These are phyloP conservation scores for Malus domestica DNA, from an alignment of 306 rosid species.

Conservation along the genomic window DNA sequence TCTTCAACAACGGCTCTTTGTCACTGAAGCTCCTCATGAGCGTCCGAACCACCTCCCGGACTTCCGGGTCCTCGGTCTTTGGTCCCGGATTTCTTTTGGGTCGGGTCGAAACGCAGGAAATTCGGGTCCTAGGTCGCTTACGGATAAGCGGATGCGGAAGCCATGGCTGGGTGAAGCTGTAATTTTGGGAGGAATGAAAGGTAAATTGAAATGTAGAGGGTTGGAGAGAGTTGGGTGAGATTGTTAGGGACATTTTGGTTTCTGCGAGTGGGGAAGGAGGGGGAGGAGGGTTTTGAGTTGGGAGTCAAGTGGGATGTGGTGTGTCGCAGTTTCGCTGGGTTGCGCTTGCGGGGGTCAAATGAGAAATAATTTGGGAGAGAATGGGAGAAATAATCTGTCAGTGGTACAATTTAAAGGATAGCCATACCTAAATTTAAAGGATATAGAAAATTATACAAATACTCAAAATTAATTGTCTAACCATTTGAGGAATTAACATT, in stretches of 20 bases:
- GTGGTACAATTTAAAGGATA: no score
- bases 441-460: no score
- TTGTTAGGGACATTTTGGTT: conserved; percentile 20
- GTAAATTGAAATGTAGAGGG: conserved; percentile 7
- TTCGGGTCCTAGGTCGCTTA: conserved; percentile 11
- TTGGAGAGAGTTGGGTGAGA: conserved; percentile 25
- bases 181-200: conserved; percentile 16
- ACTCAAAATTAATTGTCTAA: no score
- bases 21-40: conserved; percentile 50
- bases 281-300: background rate
- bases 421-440: no score
- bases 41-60: conserved; percentile 51
- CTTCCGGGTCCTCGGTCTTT: conserved; percentile 37
- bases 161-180: conserved; percentile 22
- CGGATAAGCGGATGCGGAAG: conserved; percentile 7
- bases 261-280: background rate
- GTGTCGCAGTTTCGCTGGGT: background rate
- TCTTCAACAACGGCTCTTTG: conserved; percentile 64
- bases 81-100: conserved; percentile 22
- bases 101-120: conserved; percentile 37
- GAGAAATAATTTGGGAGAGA: no score
- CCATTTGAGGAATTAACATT: no score
- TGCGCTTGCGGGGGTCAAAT: no score
- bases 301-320: background rate
- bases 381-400: no score